phyloP scores from a whole-genome alignment of 164 flowering plant genomes.

The Nymphaea thermarum region DNA sequence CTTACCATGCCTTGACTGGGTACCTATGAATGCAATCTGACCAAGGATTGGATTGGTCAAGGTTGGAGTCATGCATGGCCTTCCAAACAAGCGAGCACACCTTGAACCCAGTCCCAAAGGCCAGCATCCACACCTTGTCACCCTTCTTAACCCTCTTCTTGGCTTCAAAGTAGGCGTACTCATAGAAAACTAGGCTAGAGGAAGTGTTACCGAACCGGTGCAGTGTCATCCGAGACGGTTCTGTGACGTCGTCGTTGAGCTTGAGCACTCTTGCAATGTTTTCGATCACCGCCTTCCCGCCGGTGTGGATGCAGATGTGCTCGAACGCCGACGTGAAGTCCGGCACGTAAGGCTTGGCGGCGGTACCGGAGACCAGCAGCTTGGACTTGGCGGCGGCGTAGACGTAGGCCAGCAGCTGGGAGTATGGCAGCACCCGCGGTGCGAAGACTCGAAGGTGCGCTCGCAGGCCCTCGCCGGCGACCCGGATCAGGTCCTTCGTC shows the following conservation, averaged over 20 bases:
- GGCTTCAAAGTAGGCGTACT: slow-evolving; percentile 53
- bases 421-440: slow-evolving; percentile 35
- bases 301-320: slow-evolving; percentile 57
- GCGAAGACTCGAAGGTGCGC: slow-evolving; percentile 27
- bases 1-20: slow-evolving; percentile 19
- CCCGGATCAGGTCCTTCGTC: slow-evolving; percentile 49
- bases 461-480: slow-evolving; percentile 29
- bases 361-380: slow-evolving; percentile 3
- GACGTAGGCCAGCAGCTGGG: slow-evolving; percentile 24
- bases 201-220: slow-evolving; percentile 61
- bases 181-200: slow-evolving; percentile 49
- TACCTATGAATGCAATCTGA: slow-evolving; percentile 41
- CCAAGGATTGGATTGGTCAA: slow-evolving; percentile 43
- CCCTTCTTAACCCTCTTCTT: slow-evolving; percentile 35
- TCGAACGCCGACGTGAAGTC: slow-evolving; percentile 39
- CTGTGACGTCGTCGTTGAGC: slow-evolving; percentile 27
- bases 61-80: slow-evolving; percentile 20
- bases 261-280: slow-evolving; percentile 18
- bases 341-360: slow-evolving; percentile 26
- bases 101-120: slow-evolving; percentile 66
- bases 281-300: slow-evolving; percentile 60
- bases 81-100: slow-evolving; percentile 44
- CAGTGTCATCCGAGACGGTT: slow-evolving; percentile 50
- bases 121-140: slow-evolving; percentile 49
- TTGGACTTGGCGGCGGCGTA: slow-evolving; percentile 14